Conservation (phyloP, 257 asterid species). For the Salvia splendens region DNA sequence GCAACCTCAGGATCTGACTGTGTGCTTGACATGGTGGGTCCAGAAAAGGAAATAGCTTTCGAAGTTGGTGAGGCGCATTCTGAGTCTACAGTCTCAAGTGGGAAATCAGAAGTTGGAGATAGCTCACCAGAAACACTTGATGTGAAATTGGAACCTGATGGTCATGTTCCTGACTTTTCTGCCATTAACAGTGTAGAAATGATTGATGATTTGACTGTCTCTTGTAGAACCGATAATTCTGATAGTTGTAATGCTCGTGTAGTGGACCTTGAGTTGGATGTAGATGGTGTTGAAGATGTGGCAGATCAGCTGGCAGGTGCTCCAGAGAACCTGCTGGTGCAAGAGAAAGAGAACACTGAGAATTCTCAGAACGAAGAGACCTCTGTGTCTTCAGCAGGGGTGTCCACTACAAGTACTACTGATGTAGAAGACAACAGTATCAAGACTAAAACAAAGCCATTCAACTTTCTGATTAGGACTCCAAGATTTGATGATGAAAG, state of each 20-base stretch:
- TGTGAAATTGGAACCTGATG: slow-evolving; percentile 43
- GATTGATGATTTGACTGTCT: slow-evolving; percentile 32
- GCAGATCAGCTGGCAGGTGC: slow-evolving; percentile 38
- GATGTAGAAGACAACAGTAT: slow-evolving; percentile 39
- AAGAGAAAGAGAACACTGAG: slow-evolving; percentile 38
- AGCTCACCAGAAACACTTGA: slow-evolving; percentile 35
- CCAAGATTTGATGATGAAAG: slow-evolving; percentile 70
- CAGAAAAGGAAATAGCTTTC: slow-evolving; percentile 31
- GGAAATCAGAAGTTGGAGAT: slow-evolving; percentile 29
- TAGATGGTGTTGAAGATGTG: slow-evolving; percentile 34
- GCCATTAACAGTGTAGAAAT: slow-evolving; percentile 32
- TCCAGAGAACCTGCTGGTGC: slow-evolving; percentile 28
- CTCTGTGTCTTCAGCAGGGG: slow-evolving; percentile 43
- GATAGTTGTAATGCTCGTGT: slow-evolving; percentile 33
- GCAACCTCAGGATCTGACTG: slow-evolving; percentile 32
- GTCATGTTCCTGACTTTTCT: slow-evolving; percentile 34
- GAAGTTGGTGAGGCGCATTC: slow-evolving; percentile 27
- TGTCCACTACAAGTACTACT: slow-evolving; percentile 38
- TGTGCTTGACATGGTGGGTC: slow-evolving; percentile 17
- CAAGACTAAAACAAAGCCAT: slow-evolving; percentile 46
- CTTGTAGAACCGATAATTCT: slow-evolving; percentile 39
- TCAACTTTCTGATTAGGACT: slow-evolving; percentile 57
- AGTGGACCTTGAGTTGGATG: slow-evolving; percentile 33
- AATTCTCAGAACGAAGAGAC: slow-evolving; percentile 35
- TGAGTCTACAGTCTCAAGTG: slow-evolving; percentile 34